Evolutionary conservation across 768 basidiomycete genomes (phyloP).

Genomic region (Leccinum subtestaceum): DNA sequence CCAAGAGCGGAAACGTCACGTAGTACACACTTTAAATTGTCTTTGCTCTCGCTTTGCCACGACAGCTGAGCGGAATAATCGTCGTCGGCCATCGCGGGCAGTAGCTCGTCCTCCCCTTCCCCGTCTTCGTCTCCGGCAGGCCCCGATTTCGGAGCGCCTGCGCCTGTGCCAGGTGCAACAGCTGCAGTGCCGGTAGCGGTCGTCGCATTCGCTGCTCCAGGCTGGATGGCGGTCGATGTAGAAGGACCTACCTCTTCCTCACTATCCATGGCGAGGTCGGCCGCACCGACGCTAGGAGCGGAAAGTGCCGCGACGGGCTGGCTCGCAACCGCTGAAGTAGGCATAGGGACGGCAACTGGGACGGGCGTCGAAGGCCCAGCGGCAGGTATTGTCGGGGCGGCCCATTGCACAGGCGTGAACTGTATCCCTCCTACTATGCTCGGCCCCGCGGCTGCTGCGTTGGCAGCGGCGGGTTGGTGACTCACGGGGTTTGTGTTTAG

Average conservation of each 20-base stretch:
- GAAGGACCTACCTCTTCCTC: conserved; percentile 22
- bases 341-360: conserved; percentile 3
- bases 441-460: background rate
- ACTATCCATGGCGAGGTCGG: conserved; percentile 14
- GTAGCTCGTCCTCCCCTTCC: conserved; percentile 73
- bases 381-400: conserved; percentile 19
- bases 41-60: conserved; percentile 86
- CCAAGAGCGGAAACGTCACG: conserved; percentile 1
- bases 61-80: conserved; percentile 82
- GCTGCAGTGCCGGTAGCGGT: background rate
- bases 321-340: background rate
- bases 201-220: background rate
- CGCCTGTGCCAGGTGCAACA: background rate
- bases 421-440: background rate
- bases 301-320: conserved; percentile 11
- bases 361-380: conserved; percentile 12
- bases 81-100: conserved; percentile 86
- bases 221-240: background rate
- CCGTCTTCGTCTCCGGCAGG: conserved; percentile 45
- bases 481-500: conserved; percentile 7
- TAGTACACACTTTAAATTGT: conserved; percentile 68
- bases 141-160: conserved; percentile 13
- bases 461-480: conserved; percentile 11
- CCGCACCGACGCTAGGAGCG: background rate
- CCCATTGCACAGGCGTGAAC: conserved; percentile 42